These are phyloP conservation scores for Choiromyces venosus DNA, from an alignment of 495 filamentous ascomycete species.

Conservation along the genomic window DNA sequence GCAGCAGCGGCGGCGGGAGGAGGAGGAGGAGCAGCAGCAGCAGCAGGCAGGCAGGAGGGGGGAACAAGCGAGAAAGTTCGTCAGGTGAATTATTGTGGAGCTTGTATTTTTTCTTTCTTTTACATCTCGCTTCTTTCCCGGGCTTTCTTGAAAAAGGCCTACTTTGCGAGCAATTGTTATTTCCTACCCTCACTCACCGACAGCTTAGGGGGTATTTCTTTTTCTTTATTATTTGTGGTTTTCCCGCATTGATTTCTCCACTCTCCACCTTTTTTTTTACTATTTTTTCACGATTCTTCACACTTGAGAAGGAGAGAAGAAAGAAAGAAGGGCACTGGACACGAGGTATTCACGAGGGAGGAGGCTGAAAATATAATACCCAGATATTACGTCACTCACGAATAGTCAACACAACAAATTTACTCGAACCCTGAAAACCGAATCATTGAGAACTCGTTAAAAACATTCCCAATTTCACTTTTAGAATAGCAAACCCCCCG, in stretches of 20 bases:
- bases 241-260: not conserved
- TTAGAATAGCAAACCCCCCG: not conserved
- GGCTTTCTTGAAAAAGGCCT: not conserved
- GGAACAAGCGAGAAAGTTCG: not conserved
- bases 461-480: not conserved
- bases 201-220: not conserved
- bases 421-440: not conserved
- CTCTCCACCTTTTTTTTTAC: not conserved
- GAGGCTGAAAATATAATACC: not conserved
- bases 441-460: not conserved
- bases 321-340: not conserved
- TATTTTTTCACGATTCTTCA: not conserved
- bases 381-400: not conserved
- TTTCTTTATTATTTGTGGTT: not conserved
- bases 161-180: too few relatives aligned
- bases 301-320: not conserved
- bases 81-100: not conserved
- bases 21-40: constrained; percentile 2
- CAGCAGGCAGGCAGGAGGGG: not conserved
- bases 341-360: not conserved
- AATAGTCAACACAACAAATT: not conserved
- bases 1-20: too few relatives aligned
- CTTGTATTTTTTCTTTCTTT: not conserved
- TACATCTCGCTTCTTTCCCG: not conserved
- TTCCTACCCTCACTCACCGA: not conserved